Conservation (phyloP, 306 rosid species). For the Quercus suber region DNA sequence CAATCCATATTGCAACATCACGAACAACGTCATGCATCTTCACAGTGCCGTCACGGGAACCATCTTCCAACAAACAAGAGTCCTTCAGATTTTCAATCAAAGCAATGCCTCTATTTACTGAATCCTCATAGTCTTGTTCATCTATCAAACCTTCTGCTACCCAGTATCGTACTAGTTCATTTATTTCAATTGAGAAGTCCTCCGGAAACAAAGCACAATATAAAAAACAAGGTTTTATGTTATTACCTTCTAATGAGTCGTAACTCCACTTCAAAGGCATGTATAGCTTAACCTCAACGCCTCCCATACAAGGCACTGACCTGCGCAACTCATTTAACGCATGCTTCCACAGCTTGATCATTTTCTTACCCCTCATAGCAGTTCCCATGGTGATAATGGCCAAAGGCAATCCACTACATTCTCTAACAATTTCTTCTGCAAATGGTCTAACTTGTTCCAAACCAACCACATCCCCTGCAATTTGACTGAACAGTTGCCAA, state of each 20-base stretch:
- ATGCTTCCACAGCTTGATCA: constrained; percentile 14
- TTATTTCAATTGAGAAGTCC: constrained; percentile 2
- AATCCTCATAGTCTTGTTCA: not conserved
- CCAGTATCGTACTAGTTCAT: not conserved
- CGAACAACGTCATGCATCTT: too few relatives aligned
- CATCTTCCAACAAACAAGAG: not conserved
- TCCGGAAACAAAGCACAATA: not conserved
- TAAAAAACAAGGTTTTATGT: too few relatives aligned
- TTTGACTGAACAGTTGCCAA: constrained; percentile 14
- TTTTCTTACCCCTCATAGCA: not conserved
- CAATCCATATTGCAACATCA: too few relatives aligned
- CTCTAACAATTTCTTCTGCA: constrained; percentile 16
- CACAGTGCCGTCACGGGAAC: too few relatives aligned
- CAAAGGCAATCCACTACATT: constrained; percentile 18
- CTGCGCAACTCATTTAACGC: not conserved
- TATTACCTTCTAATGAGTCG: not conserved
- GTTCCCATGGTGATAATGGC: constrained; percentile 11
- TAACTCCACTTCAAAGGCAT: not conserved
- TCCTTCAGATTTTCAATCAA: constrained; percentile 19
- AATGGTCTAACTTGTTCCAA: not conserved
- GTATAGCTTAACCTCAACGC: not conserved
- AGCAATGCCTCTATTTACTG: not conserved
- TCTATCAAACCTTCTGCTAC: too few relatives aligned
- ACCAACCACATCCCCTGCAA: constrained; percentile 10
- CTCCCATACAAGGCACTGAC: not conserved